Base-by-base conservation (phyloP, 352 stramenopile genomes). In the Globisporangium paroecandrum region DNA sequence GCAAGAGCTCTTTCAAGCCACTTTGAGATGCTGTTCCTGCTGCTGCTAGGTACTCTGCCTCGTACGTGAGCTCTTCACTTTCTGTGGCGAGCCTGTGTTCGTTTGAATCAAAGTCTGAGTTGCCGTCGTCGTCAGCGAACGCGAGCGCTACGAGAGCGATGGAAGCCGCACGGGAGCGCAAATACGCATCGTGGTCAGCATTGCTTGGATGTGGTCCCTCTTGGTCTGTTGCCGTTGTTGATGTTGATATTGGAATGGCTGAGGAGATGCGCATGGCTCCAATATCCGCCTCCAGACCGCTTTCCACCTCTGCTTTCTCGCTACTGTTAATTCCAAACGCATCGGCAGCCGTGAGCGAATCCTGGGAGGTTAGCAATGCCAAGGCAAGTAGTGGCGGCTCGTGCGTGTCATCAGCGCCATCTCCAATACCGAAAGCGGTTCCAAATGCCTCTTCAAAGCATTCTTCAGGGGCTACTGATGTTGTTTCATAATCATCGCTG, bases 141-240 rank as follows among this genome's bases (percentile, higher is more conserved):
- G 69, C 69, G 5, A 74, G 43, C 25, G 58, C 69, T 34, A 58
- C 69, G 13, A 74, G 69, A 10, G 68, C 56, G 13, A 66, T 34
- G 7, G 68, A 72, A 7, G 49, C 46, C 7, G 46, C 62, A n/a
- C 32, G 56, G 9, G 27, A 32, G 29, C 56, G 36, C 34, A 56
- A 38, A 12, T 34, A 32, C 36, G 24, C 53, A 6, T 70, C 63
- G 0, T 47, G 32, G 3, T 62, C 18, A 38, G 12, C 24, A 20
- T 10, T 41, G 5, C 6, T 61, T 22, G 8, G 7, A 32, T 25
- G 12, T 18, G 5, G 4, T 34, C 22, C 34, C 12, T 1, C 5
- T 51, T 63, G 58, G 12, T 15, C 34, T 7, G 18, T 34, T 8
- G 3, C 9, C 8, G 41, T 12, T 15, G 38, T 13, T 15, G 36